Evolutionary conservation across 495 filamentous ascomycete genomes (phyloP).

Genomic region (Echria macrotheca): DNA sequence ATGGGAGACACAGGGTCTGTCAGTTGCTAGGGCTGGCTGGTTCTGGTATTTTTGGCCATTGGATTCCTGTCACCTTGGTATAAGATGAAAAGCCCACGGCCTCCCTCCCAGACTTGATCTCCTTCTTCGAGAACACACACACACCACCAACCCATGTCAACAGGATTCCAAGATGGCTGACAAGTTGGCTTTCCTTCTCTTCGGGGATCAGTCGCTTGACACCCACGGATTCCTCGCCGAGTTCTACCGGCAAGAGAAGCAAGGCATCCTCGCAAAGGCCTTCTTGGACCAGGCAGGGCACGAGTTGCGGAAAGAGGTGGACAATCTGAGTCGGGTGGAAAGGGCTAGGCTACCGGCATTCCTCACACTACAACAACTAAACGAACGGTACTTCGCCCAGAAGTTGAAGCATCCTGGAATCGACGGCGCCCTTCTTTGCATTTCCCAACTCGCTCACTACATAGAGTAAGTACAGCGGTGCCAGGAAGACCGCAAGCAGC

Average conservation of each 20-base stretch:
- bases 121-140: conserved; percentile 2
- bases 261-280: conserved; percentile 56
- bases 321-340: conserved; percentile 53
- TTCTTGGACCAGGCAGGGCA: conserved; percentile 60
- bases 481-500: neutral
- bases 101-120: conserved; percentile 13
- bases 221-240: conserved; percentile 60
- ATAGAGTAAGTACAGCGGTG: conserved; percentile 55
- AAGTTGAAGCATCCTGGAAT: conserved; percentile 53
- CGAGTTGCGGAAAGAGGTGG: conserved; percentile 59
- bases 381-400: conserved; percentile 59
- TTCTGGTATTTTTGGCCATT: conserved; percentile 18
- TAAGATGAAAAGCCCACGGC: conserved; percentile 14
- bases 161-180: conserved; percentile 33
- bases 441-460: conserved; percentile 68
- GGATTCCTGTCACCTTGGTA: conserved; percentile 14
- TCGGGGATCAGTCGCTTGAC: conserved; percentile 77
- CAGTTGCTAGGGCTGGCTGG: conserved; percentile 11
- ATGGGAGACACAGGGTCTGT: conserved; percentile 12
- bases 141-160: conserved; percentile 18
- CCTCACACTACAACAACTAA: conserved; percentile 61
- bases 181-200: conserved; percentile 50
- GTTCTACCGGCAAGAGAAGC: conserved; percentile 54
- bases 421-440: conserved; percentile 63
- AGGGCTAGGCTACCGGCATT: conserved; percentile 62